phyloP scores from a whole-genome alignment of 108 stramenopile species.

The Cyclotella sp. region DNA sequence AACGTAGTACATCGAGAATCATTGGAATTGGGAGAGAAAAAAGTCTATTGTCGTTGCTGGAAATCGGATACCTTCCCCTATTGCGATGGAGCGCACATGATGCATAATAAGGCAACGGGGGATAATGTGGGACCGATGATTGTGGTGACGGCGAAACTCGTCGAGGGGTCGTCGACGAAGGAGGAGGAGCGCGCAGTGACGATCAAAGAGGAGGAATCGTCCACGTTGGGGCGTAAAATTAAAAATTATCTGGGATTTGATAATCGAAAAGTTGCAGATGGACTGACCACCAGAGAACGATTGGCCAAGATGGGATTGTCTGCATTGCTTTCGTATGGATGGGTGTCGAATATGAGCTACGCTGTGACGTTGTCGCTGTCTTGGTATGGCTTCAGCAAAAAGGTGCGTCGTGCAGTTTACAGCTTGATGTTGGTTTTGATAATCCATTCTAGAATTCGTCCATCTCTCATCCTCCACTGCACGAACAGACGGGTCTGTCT shows the following conservation, averaged over 20 bases:
- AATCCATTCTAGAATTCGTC: not conserved
- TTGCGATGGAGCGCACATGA: conserved; percentile 77
- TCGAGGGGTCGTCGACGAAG: not conserved
- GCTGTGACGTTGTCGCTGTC: conserved; percentile 74
- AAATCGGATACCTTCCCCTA: conserved; percentile 78
- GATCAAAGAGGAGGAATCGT: not conserved
- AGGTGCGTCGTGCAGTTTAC: conserved; percentile 40
- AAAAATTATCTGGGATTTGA: conserved; percentile 20
- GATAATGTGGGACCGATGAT: conserved; percentile 93
- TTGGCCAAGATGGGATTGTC: conserved; percentile 84
- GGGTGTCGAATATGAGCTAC: conserved; percentile 87
- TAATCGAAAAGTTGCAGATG: conserved; percentile 5
- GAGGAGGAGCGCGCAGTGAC: not conserved
- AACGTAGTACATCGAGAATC: conserved; percentile 61
- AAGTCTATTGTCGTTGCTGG: conserved; percentile 86
- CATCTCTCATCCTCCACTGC: not conserved
- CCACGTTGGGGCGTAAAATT: not conserved
- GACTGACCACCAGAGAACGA: conserved; percentile 51
- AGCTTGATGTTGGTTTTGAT: not conserved
- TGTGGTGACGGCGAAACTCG: conserved; percentile 37
- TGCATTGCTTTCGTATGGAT: conserved; percentile 88
- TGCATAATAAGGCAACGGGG: conserved; percentile 78
- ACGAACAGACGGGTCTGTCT: conserved; percentile 50
- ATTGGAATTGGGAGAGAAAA: conserved; percentile 53
- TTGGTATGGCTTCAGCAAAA: conserved; percentile 66